Evolutionary conservation across 306 rosid genomes (phyloP).

Genomic region (Sicyos baderoa): DNA sequence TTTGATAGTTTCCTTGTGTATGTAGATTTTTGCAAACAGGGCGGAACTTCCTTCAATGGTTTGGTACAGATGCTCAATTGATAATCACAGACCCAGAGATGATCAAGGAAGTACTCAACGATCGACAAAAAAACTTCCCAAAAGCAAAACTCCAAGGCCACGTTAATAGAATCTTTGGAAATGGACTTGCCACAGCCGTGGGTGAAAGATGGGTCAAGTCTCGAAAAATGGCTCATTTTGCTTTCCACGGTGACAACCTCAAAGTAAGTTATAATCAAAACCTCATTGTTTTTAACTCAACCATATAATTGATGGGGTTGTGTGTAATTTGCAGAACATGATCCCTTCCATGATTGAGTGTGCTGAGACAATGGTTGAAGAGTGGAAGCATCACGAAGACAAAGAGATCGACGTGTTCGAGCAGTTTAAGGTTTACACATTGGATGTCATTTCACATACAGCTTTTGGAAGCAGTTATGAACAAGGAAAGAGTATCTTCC

Average conservation of each 20-base stretch:
- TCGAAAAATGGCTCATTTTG: conserved; percentile 28
- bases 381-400: background rate
- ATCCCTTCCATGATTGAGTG: background rate
- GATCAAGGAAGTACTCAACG: conserved; percentile 23
- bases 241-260: conserved; percentile 36
- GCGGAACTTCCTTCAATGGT: conserved; percentile 30
- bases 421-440: background rate
- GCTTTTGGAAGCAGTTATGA: conserved; percentile 18
- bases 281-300: background rate
- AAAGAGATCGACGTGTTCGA: conserved; percentile 4
- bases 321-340: conserved; percentile 10
- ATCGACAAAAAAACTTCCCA: conserved; percentile 13
- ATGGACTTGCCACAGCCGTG: conserved; percentile 24
- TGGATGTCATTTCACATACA: conserved; percentile 11
- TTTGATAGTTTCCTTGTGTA: background rate
- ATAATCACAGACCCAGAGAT: conserved; percentile 23
- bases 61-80: conserved; percentile 19
- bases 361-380: conserved; percentile 4
- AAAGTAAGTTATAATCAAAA: conserved; percentile 20
- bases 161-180: conserved; percentile 23
- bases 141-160: background rate
- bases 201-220: conserved; percentile 26
- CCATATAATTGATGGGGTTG: background rate
- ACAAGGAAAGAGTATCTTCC: conserved; percentile 9
- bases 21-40: conserved; percentile 14